These are phyloP conservation scores for Zymoseptoria tritici DNA, from an alignment of 2,329 filamentous ascomycete species.

Conservation along the genomic window DNA sequence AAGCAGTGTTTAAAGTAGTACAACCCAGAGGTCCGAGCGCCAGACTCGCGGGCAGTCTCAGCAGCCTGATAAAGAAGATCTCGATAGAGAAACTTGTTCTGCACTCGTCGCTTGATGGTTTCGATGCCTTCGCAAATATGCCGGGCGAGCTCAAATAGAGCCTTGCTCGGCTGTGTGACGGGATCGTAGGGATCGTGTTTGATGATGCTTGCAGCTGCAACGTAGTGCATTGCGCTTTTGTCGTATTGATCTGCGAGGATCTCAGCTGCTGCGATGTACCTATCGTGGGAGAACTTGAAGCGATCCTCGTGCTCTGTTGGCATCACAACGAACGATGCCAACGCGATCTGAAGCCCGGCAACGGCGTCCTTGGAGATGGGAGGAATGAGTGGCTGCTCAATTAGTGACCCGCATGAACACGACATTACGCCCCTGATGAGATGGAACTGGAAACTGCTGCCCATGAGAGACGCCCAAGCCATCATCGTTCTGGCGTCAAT, in stretches of 20 bases:
- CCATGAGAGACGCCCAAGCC: conserved; percentile 78
- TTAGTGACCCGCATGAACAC: conserved; percentile 60
- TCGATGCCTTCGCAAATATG: conserved; percentile 74
- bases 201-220: conserved; percentile 74
- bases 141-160: conserved; percentile 64
- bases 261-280: conserved; percentile 72
- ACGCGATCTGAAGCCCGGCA: conserved; percentile 70
- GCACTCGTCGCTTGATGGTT: conserved; percentile 61
- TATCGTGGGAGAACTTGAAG: conserved; percentile 81
- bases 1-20: conserved; percentile 76
- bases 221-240: conserved; percentile 77
- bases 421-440: conserved; percentile 69
- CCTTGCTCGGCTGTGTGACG: conserved; percentile 40
- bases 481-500: conserved; percentile 67
- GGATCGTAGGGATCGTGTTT: conserved; percentile 59
- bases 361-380: conserved; percentile 61
- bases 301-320: conserved; percentile 76
- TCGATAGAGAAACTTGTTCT: conserved; percentile 49
- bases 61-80: conserved; percentile 73
- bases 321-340: conserved; percentile 74
- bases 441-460: conserved; percentile 75
- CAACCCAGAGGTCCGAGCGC: conserved; percentile 71
- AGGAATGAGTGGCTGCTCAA: conserved; percentile 41
- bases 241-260: conserved; percentile 61
- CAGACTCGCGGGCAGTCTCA: conserved; percentile 69